Conservation (phyloP, 2,329 filamentous ascomycete genomes). For the Cryoendolithus antarcticus region DNA sequence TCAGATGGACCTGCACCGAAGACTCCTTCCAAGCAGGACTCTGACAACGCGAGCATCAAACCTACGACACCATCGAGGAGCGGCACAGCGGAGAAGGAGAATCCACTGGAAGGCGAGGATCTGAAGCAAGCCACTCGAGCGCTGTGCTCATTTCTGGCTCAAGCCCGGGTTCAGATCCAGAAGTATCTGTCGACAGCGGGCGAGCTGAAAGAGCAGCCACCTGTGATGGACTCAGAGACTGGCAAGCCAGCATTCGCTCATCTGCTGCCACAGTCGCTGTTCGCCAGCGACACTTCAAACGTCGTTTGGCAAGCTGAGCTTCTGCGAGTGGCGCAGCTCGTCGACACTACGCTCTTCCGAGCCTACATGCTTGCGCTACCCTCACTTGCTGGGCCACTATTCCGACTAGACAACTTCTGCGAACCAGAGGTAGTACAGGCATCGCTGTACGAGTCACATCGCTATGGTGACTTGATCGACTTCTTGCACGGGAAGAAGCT, state of each 20-base stretch:
- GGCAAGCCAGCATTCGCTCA: slow-evolving; percentile 33
- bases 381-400: slow-evolving; percentile 72
- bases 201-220: slow-evolving; percentile 44
- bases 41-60: slow-evolving; percentile 45
- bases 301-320: slow-evolving; percentile 59
- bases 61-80: slow-evolving; percentile 28
- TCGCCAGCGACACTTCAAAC: slow-evolving; percentile 21
- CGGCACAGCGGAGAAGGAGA: slow-evolving; percentile 35
- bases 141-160: slow-evolving; percentile 76
- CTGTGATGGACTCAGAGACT: slow-evolving; percentile 25
- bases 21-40: slow-evolving; percentile 44
- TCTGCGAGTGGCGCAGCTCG: slow-evolving; percentile 63
- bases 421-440: slow-evolving; percentile 92
- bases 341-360: slow-evolving; percentile 89
- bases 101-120: slow-evolving; percentile 60
- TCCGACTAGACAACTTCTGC: slow-evolving; percentile 94
- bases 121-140: slow-evolving; percentile 70
- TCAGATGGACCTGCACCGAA: slow-evolving; percentile 46
- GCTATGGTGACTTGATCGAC: slow-evolving; percentile 91
- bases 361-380: slow-evolving; percentile 90
- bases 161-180: slow-evolving; percentile 58
- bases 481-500: slow-evolving; percentile 93
- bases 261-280: slow-evolving; percentile 20
- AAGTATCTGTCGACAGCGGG: slow-evolving; percentile 49
- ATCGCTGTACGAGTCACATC: slow-evolving; percentile 72